phyloP scores from a whole-genome alignment of 306 rosid genomes.

The Heteromeles arbutifolia region DNA sequence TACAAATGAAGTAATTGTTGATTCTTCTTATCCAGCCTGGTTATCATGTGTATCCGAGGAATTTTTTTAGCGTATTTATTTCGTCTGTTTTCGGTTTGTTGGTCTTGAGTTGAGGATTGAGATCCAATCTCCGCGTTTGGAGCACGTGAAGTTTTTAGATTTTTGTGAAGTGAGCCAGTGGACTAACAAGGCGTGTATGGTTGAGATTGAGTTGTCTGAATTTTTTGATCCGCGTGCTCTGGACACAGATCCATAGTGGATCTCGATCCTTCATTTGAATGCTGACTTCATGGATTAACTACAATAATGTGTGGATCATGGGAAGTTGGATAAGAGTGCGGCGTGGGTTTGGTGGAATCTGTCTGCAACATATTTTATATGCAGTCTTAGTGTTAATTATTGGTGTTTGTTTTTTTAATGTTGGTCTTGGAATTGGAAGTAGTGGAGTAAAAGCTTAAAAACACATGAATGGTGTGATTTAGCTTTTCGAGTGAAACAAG shows the following conservation, averaged over 20 bases:
- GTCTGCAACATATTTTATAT: not conserved
- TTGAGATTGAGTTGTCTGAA: no score
- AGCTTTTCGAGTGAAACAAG: not conserved
- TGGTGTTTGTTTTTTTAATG: not conserved
- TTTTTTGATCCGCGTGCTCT: no score
- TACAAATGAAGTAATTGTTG: no score
- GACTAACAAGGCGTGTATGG: no score
- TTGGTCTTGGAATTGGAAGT: not conserved
- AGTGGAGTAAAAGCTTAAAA: not conserved
- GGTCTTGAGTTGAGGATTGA: not conserved
- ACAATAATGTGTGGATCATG: not conserved
- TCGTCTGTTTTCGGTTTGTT: constrained; percentile 14
- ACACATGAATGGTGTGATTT: not conserved
- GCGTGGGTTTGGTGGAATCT: not conserved
- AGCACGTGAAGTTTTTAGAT: no score
- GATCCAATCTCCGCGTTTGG: no score
- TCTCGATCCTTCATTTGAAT: not conserved
- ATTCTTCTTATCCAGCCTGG: no score
- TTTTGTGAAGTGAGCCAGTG: no score
- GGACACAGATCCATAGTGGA: no score
- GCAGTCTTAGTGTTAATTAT: not conserved
- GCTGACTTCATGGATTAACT: not conserved
- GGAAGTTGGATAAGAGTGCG: not conserved
- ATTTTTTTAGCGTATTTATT: constrained; percentile 11
- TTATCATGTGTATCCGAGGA: constrained; percentile 17